phyloP scores from a whole-genome alignment of 2,329 filamentous ascomycete genomes.

The Xylaria sp. region DNA sequence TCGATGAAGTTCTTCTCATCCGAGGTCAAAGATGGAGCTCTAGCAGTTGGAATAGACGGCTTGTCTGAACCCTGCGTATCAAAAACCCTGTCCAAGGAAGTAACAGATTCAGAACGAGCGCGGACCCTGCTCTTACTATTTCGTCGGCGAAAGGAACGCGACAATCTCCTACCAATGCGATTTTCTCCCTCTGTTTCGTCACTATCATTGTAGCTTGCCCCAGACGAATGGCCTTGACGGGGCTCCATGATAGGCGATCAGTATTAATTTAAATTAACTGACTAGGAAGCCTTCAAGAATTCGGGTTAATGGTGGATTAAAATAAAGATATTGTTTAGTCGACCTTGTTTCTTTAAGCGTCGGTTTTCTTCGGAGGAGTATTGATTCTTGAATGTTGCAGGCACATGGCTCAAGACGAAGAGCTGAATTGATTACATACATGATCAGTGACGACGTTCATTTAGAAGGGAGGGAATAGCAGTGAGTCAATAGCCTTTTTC shows the following conservation, averaged over 20 bases:
- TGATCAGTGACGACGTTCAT: neutral
- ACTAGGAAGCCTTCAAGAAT: neutral
- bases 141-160: constrained; percentile 40
- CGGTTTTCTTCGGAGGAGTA: neutral
- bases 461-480: neutral
- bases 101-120: constrained; percentile 39
- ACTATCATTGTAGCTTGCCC: neutral
- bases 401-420: neutral
- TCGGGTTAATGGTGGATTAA: neutral
- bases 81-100: constrained; percentile 46
- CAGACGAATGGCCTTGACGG: constrained; percentile 3
- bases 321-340: neutral
- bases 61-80: constrained; percentile 41
- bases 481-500: neutral
- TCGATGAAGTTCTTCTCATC: constrained; percentile 48
- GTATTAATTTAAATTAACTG: neutral
- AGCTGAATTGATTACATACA: constrained; percentile 1
- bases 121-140: constrained; percentile 34
- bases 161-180: constrained; percentile 15
- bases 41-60: constrained; percentile 26
- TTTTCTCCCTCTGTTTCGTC: neutral
- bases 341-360: neutral
- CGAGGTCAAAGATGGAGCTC: constrained; percentile 33
- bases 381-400: neutral
- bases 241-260: constrained; percentile 23